Base-by-base conservation (phyloP, 345 rosid genomes). In the Brassica incana region DNA sequence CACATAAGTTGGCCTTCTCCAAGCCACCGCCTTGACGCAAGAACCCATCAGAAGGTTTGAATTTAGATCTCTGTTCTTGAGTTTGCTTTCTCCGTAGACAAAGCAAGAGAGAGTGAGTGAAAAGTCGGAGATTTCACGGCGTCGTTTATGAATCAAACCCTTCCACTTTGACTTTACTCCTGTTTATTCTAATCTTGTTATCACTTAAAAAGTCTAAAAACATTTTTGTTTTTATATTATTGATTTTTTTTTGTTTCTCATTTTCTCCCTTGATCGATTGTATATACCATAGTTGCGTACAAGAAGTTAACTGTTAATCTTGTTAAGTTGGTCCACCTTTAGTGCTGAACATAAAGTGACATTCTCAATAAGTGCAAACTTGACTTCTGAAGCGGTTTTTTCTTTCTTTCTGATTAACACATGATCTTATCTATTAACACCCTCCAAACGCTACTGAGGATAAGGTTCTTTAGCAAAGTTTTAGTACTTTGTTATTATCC, bases 1-100 rank as follows among this genome's bases (percentile, higher is more conserved):
- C 40, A 54, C 76, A 74, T 69, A 69, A 75, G 72, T 69, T 61
- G 0, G 8, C 56, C 58, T 45, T 15, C 15, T 50, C 15, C 52
- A 69, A 75, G 43, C 54, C 75, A 5, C 23, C 32, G 35, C 14
- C 63, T 58, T 73, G 64, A 48, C 76, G 38, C 65, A 0, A 80
- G 68, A 75, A 30, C 11, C 38, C 73, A 71, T 58, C 69, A 66
- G 0, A 81, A 81, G 84, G 84, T 81, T 76, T 9, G 77, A 23
- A 61, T 77, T 72, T 63, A 67, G 50, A 71, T 81, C 80, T 72
- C 65, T 76, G 5, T 45, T 76, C 73, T 71, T 23, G 25, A 23
- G 25, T 23, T 23, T 23, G 25, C 25, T 23, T 23, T 23, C 25
- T 23, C 25, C 25, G 25, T 23, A 23, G 25, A 23, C 25, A 23